These are phyloP conservation scores for Suhomyces vadensis DNA, from an alignment of 805 yeast species.

Conservation along the genomic window DNA sequence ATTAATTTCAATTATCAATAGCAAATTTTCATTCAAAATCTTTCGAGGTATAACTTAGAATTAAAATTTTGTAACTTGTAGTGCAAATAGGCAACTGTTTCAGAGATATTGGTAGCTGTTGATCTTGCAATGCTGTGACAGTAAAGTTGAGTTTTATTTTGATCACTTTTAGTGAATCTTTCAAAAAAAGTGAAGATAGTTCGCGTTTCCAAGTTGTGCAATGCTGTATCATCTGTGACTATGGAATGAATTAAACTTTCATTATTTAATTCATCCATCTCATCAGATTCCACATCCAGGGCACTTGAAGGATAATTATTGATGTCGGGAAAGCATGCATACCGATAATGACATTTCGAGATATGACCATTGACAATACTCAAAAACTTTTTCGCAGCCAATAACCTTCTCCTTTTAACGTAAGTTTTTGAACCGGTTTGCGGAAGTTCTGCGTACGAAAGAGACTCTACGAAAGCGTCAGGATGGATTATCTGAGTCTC, in stretches of 20 bases:
- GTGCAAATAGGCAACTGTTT: slow-evolving; percentile 22
- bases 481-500: not conserved
- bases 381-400: slow-evolving; percentile 1
- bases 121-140: slow-evolving; percentile 11
- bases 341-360: not conserved
- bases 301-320: not conserved
- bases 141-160: slow-evolving; percentile 7
- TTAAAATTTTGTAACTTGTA: slow-evolving; percentile 11
- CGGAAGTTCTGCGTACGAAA: not conserved
- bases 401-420: not conserved
- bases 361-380: not conserved
- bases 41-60: not conserved
- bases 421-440: not conserved
- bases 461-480: not conserved
- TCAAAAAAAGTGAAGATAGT: not conserved
- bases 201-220: not conserved
- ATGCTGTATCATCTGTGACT: not conserved
- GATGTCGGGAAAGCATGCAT: not conserved
- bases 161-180: not conserved
- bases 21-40: not conserved
- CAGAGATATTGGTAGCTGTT: no score
- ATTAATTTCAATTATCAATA: not conserved
- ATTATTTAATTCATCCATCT: not conserved
- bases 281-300: not conserved
- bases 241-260: not conserved